Evolutionary conservation across 129 eudicot species (phyloP), one percentile per base, ranked within the genome.

Genomic region (Flaveria bidentis): DNA sequence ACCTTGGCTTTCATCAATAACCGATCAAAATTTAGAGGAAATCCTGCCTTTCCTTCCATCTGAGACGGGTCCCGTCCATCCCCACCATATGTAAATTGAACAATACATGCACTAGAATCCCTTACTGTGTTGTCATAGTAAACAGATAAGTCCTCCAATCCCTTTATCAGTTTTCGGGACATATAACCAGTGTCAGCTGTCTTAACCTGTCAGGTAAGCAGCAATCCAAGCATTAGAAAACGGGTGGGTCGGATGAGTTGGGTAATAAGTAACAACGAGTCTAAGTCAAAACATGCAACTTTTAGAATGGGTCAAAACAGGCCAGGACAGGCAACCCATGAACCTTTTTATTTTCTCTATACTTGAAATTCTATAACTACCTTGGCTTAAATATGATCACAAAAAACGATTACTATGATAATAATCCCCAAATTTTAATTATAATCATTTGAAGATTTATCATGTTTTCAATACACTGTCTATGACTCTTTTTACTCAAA

Each of bases 151-250:
- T 95, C 99, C 78, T 95, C 99, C 82, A 91, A 82, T 72, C 94
- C 85, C 81, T 95, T 95, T 61, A 95, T 89, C 18, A 95, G 85
- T 78, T 88, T 88, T 76, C 99, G 89, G 46, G 99, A 95, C 96
- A 95, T 95, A 80, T 95, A 95, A 61, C 99, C 97, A 1, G 99
- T 95, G 67, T 95, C 99, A 49, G 99, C 99, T 42, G 99, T 95
- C 82, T 95, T 95, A 72, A 95, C 98, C 98, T 93, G 92, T 76
- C 80, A 56, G 20, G 30, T 56, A 20, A 23, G 51, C 56, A 75
- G 42, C 63, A 79, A 13, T 20, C 55, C 39, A 68, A 33, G 47
- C 30, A 51, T 72, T 62, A 72, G 17, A 26, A 23, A 62, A 46
- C 13, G 42, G 69, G 20, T 33, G 20, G 9, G 5, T 30, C 18